Evolutionary conservation across 208 protist genomes (phyloP), one percentile per base, ranked within the genome.

Genomic region (Acanthamoeba lenticulata): DNA sequence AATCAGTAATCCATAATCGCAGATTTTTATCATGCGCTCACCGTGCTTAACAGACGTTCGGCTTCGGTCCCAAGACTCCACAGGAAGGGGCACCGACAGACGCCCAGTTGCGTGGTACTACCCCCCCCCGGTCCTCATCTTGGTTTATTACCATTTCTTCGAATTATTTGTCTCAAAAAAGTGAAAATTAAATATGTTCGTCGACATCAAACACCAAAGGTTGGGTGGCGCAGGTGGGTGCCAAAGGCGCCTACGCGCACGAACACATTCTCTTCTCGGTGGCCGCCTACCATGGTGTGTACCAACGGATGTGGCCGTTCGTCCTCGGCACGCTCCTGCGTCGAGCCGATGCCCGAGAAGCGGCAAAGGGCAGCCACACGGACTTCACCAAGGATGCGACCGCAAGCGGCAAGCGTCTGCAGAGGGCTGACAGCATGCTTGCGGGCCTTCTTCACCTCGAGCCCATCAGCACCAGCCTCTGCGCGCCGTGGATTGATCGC

Each of bases 401-500:
- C 57, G 3, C 0, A 13, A 27, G 55, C 15, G n/a, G n/a, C n/a
- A n/a, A n/a, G n/a, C n/a, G n/a, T n/a, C n/a, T n/a, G n/a, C n/a
- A n/a, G n/a, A n/a, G n/a, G n/a, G n/a, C n/a, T n/a, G 57, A 65
- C 27, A 0, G 17, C 57, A 19, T 34, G 57, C 24, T 65, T 32
- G 57, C 57, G 27, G 0, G 57, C 57, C 57, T 65, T 32, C 57
- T 65, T 7, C 0, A 0, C 57, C n/a, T 65, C 27, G 0, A 32
- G 67, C 1, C 29, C 67, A 79, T 79, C 34, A 34, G 27, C 6
- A 13, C 7, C 67, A 79, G 1, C 38, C 67, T 79, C 36, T 79
- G 67, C 67, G 21, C 38, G 34, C 67, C 67, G 34, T 79, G 67
- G 67, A 79, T 79, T 38, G 67, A 45, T 79, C 67, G 67, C 67